These are phyloP conservation scores for Ustilago sp. DNA, from an alignment of 1,284 basidiomycete genomes.

Conservation along the genomic window DNA sequence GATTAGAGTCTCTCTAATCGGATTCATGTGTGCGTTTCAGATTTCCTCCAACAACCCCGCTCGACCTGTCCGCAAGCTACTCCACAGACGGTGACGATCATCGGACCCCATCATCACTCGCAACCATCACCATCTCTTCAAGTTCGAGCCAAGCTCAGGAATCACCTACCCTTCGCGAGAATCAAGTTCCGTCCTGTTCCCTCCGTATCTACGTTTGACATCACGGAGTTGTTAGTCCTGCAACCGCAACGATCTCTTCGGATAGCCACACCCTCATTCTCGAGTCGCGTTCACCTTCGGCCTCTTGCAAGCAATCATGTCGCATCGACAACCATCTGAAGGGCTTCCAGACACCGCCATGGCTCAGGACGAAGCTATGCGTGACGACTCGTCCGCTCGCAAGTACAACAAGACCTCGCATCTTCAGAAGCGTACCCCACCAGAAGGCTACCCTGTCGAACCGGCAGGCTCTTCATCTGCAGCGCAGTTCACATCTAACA, in stretches of 20 bases:
- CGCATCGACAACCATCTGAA: constrained; percentile 18
- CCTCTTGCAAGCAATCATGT: constrained; percentile 12
- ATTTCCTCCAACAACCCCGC: constrained; percentile 3
- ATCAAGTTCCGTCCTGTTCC: neutral
- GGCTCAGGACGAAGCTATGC: constrained; percentile 43
- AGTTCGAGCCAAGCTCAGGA: neutral
- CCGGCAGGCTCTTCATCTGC: constrained; percentile 12
- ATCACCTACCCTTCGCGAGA: neutral
- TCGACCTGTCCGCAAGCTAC: constrained; percentile 3
- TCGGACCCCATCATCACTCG: neutral
- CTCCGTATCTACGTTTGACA: neutral
- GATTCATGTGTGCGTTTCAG: constrained; percentile 7
- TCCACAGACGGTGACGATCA: neutral
- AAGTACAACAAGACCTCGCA: constrained; percentile 56
- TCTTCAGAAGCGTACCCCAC: constrained; percentile 26
- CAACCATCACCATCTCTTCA: constrained; percentile 1
- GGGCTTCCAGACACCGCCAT: constrained; percentile 26
- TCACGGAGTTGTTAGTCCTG: neutral
- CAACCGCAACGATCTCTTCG: neutral
- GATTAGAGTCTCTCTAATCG: neutral
- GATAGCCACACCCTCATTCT: constrained; percentile 9
- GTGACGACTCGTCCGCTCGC: constrained; percentile 53
- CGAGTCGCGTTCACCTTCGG: neutral
- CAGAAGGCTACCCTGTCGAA: constrained; percentile 10
- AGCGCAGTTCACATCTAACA: constrained; percentile 18